Evolutionary conservation across 2,329 filamentous ascomycete species (phyloP).

Genomic region (Trichocomaceae sp.): DNA sequence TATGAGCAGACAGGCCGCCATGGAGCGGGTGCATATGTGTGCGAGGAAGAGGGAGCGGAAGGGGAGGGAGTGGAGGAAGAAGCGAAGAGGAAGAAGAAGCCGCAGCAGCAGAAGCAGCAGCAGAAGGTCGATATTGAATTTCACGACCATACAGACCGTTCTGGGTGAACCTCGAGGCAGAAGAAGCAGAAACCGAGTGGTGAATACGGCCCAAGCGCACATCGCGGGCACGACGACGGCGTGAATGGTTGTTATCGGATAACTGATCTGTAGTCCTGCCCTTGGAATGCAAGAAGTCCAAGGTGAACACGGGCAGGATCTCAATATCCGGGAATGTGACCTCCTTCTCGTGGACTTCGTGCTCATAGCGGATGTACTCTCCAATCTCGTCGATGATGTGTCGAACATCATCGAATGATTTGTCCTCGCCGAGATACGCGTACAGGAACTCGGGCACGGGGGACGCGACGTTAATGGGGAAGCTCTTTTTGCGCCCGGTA

Average conservation of each 20-base stretch:
- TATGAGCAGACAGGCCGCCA: not conserved
- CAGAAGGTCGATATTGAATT: not conserved
- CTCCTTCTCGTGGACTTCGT: conserved; percentile 5
- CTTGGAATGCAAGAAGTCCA: conserved; percentile 12
- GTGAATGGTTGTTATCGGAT: not conserved
- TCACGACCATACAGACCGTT: not conserved
- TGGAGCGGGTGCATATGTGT: not conserved
- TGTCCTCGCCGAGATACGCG: conserved; percentile 1
- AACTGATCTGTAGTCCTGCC: conserved; percentile 6
- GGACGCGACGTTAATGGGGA: conserved; percentile 22
- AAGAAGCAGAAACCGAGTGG: not conserved
- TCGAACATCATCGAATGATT: conserved; percentile 16
- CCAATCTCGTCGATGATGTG: conserved; percentile 21
- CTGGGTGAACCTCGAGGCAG: not conserved
- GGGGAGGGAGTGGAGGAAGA: not conserved
- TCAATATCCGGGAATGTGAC: conserved; percentile 35
- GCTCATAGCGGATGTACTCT: conserved; percentile 17
- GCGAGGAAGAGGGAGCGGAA: not conserved
- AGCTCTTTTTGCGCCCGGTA: conserved; percentile 6
- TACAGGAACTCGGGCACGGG: conserved; percentile 32
- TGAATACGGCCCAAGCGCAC: not conserved
- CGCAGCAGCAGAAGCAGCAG: not conserved
- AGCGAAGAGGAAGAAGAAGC: not conserved
- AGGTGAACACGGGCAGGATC: conserved; percentile 30
- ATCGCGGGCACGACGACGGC: conserved; percentile 3